A percentile compares a stretch with the other conserved stretches of the same genome.
Conservation (phyloP, 768 basidiomycete species). For the Thelephora ganbajun region DNA sequence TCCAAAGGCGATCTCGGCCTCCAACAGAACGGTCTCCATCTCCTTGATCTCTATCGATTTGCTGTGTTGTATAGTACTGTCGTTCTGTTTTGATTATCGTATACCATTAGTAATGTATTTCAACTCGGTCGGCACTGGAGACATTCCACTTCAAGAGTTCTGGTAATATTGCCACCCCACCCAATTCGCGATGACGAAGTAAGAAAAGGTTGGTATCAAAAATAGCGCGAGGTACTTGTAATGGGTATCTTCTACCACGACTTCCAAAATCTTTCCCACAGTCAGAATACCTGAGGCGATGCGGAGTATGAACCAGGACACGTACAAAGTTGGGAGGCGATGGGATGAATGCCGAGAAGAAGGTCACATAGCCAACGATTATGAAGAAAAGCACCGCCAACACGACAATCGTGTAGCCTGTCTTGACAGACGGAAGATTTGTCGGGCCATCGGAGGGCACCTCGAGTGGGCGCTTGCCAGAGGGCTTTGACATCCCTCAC, state of each 20-base stretch:
- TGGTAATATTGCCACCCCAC: constrained; percentile 97
- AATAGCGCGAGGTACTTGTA: constrained; percentile 83
- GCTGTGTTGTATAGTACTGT: constrained; percentile 12
- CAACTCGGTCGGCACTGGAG: neutral
- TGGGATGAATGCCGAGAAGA: constrained; percentile 54
- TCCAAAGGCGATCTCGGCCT: constrained; percentile 32
- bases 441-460: neutral
- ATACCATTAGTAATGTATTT: neutral
- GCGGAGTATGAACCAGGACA: constrained; percentile 3
- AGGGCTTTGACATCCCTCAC: neutral
- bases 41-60: neutral
- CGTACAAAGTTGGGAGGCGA: constrained; percentile 36
- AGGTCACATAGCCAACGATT: constrained; percentile 44
- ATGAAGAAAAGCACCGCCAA: constrained; percentile 38
- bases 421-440: neutral
- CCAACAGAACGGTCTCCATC: constrained; percentile 28
- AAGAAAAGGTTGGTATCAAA: constrained; percentile 67
- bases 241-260: constrained; percentile 58
- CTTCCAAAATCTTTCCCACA: constrained; percentile 40
- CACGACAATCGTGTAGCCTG: constrained; percentile 34
- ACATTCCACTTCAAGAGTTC: constrained; percentile 44
- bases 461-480: neutral
- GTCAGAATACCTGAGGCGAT: neutral
- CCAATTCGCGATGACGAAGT: constrained; percentile 97
- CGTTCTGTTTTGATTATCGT: neutral